These are phyloP conservation scores for Cynara cardunculus DNA, from an alignment of 129 eudicot species.

Conservation along the genomic window DNA sequence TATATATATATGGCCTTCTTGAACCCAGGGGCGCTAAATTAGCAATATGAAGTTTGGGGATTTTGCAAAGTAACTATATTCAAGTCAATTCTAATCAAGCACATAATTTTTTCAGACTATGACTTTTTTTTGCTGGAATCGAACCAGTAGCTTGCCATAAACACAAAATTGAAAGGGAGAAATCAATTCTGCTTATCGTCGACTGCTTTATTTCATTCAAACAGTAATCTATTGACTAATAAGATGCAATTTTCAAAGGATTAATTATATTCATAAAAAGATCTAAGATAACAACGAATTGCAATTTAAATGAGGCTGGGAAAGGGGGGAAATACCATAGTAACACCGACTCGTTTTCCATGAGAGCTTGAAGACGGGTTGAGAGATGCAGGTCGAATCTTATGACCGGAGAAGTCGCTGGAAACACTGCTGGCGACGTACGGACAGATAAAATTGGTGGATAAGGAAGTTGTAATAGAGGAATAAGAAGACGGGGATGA, in stretches of 20 bases:
- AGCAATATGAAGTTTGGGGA: neutral
- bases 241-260: neutral
- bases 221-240: neutral
- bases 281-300: neutral
- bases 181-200: neutral
- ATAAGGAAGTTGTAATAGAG: slow-evolving; percentile 37
- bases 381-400: slow-evolving; percentile 57
- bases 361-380: slow-evolving; percentile 37
- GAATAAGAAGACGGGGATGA: slow-evolving; percentile 12
- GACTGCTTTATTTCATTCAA: neutral
- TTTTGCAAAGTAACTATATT: neutral
- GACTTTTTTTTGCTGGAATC: neutral
- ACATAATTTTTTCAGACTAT: neutral
- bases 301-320: neutral
- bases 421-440: slow-evolving; percentile 42
- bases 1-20: neutral
- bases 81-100: neutral
- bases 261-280: neutral
- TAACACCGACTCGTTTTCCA: slow-evolving; percentile 62
- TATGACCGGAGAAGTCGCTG: slow-evolving; percentile 47
- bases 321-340: slow-evolving; percentile 52
- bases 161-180: neutral
- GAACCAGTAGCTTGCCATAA: neutral
- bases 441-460: slow-evolving; percentile 56
- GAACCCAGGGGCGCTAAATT: neutral